Evolutionary conservation across 2,329 filamentous ascomycete genomes (phyloP), one percentile per base, ranked within the genome.

Genomic region (Exserohilum rostratum): DNA sequence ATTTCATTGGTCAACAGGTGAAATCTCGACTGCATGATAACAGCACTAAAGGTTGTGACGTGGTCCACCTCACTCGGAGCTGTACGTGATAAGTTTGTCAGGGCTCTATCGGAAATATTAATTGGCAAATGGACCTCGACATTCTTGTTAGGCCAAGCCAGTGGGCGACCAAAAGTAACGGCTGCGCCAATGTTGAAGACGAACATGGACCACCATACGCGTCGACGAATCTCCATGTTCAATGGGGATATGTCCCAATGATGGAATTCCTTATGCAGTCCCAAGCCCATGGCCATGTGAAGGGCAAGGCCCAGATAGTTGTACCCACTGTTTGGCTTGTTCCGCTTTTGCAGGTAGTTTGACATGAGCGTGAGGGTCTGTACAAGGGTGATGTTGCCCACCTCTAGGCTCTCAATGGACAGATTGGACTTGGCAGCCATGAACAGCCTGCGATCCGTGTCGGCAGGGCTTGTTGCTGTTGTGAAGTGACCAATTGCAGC

Each of bases 271-370:
- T 80, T 80, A 55, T 82, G 80, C n/a, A 82, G 69, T 1, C 79
- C 79, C 12, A 82, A 65, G 31, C 79, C 79, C 70, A 82, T 78
- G 1, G 80, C 79, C 76, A 82, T 80, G 40, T 78, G 70, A 18
- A 80, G 72, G n/a, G 79, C 79, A 13, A 82, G 60, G 1, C 80
- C 80, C 6, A 80, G 64, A 55, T 79, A 80, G 44, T 79, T 81
- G 70, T 78, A 82, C 7, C 79, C 80, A 6, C 75, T 79, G 57
- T 82, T 82, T 2, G 80, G 80, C 54, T 80, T 81, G 62, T 81
- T 79, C 25, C 78, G 72, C 61, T 82, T 82, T 59, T 82, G 80
- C 0, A 79, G 71, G 55, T 80, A 81, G 50, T 82, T 81, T 51
- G 78, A 78, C 59, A 82, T 71, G 43, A 82, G 71, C 12, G 77